Conservation (phyloP, 2,329 filamentous ascomycete species). For the Byssothecium circinans region DNA sequence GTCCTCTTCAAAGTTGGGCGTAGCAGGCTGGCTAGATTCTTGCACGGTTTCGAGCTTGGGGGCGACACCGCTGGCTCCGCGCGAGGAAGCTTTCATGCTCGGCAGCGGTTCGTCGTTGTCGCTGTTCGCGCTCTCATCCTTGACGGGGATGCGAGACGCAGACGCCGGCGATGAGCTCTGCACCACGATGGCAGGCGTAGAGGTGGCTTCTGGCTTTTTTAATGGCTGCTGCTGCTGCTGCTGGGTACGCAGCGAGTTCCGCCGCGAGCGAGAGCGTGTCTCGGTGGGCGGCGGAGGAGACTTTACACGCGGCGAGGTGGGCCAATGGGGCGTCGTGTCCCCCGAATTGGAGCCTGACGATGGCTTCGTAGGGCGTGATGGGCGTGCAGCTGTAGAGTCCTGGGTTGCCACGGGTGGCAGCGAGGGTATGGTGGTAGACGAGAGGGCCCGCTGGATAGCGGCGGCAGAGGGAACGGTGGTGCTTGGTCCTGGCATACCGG, state of each 20-base stretch:
- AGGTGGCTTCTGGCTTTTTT: slow-evolving; percentile 33
- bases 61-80: slow-evolving; percentile 59
- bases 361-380: slow-evolving; percentile 66
- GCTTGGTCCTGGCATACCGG: slow-evolving; percentile 34
- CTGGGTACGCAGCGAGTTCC: slow-evolving; percentile 47
- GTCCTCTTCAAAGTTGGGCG: slow-evolving; percentile 56
- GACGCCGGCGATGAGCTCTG: slow-evolving; percentile 48
- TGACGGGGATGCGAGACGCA: slow-evolving; percentile 32
- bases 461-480: slow-evolving; percentile 61
- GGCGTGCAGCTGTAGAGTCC: slow-evolving; percentile 66
- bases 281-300: slow-evolving; percentile 67
- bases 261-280: slow-evolving; percentile 45
- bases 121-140: slow-evolving; percentile 31
- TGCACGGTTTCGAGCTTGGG: slow-evolving; percentile 85
- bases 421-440: slow-evolving; percentile 67
- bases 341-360: slow-evolving; percentile 52
- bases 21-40: slow-evolving; percentile 75
- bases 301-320: slow-evolving; percentile 73
- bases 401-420: slow-evolving; percentile 61
- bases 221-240: slow-evolving; percentile 20
- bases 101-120: slow-evolving; percentile 43
- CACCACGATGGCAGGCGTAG: slow-evolving; percentile 50
- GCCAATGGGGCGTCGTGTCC: slow-evolving; percentile 66
- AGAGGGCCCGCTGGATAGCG: slow-evolving; percentile 67
- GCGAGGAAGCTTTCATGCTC: slow-evolving; percentile 48